Conservation (phyloP, 1,284 basidiomycete species). For the Anthracocystis walkeri region DNA sequence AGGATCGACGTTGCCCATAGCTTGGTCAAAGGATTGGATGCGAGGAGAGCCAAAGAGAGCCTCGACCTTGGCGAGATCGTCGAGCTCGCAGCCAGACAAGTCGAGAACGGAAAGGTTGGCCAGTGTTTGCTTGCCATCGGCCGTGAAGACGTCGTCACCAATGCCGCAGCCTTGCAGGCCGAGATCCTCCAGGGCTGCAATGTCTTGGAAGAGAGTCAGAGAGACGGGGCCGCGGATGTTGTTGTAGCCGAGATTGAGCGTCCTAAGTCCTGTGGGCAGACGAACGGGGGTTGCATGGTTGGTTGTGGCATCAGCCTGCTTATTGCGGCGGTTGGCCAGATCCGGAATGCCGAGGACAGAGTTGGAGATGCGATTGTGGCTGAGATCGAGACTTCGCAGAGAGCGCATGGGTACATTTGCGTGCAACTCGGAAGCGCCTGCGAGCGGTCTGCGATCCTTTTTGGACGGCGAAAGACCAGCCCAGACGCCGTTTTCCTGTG, state of each 20-base stretch:
- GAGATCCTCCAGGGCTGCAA: slow-evolving; percentile 48
- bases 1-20: slow-evolving; percentile 26
- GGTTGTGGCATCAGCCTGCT: neutral
- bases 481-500: slow-evolving; percentile 56
- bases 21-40: slow-evolving; percentile 39
- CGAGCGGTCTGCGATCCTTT: slow-evolving; percentile 31
- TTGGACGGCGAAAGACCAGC: slow-evolving; percentile 51
- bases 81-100: slow-evolving; percentile 58
- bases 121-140: slow-evolving; percentile 28
- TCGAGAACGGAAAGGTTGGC: slow-evolving; percentile 47
- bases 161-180: slow-evolving; percentile 60
- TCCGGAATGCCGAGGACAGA: slow-evolving; percentile 45
- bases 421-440: neutral
- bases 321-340: slow-evolving; percentile 32
- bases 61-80: slow-evolving; percentile 54
- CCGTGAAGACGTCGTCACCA: slow-evolving; percentile 55
- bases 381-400: slow-evolving; percentile 54
- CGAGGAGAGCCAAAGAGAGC: slow-evolving; percentile 51
- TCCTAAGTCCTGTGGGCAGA: slow-evolving; percentile 47
- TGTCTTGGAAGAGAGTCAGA: slow-evolving; percentile 32
- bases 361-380: slow-evolving; percentile 57
- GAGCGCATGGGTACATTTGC: slow-evolving; percentile 35
- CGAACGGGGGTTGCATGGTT: slow-evolving; percentile 9
- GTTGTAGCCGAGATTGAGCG: slow-evolving; percentile 58
- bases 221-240: slow-evolving; percentile 57